A percentile compares a stretch with the other conserved stretches of the same genome.
These are phyloP conservation scores for Leishmania tarentolae DNA, from an alignment of 208 protist species.

Conservation along the genomic window DNA sequence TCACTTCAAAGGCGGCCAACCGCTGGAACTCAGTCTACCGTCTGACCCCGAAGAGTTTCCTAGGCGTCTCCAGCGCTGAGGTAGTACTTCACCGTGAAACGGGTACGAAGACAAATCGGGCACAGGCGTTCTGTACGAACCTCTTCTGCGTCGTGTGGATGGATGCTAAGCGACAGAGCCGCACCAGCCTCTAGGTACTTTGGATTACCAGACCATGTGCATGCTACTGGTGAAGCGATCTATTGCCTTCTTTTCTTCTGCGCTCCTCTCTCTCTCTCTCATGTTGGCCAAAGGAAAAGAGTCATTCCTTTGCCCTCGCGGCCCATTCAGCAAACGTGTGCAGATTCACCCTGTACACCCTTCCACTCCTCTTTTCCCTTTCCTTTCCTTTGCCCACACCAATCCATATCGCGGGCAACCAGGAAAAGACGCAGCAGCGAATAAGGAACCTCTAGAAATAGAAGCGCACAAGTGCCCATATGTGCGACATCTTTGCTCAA, in stretches of 20 bases:
- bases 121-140: not conserved
- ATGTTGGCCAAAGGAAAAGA: not conserved
- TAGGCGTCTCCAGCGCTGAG: not conserved
- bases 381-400: not conserved
- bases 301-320: not conserved
- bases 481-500: not conserved
- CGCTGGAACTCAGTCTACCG: not conserved
- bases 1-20: not conserved
- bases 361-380: not conserved
- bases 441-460: not conserved
- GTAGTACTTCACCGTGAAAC: not conserved
- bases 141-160: not conserved
- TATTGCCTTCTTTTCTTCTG: not conserved
- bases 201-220: too few relatives aligned
- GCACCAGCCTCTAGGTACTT: not conserved
- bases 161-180: not conserved
- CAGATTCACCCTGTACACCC: not conserved
- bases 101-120: not conserved
- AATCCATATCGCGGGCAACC: not conserved
- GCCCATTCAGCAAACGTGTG: not conserved
- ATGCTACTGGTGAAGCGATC: not conserved
- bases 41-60: not conserved
- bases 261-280: not conserved
- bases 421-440: not conserved
- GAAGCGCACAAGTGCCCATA: not conserved